These are phyloP conservation scores for Metschnikowia proteae DNA, from an alignment of 805 yeast genomes.

Conservation along the genomic window DNA sequence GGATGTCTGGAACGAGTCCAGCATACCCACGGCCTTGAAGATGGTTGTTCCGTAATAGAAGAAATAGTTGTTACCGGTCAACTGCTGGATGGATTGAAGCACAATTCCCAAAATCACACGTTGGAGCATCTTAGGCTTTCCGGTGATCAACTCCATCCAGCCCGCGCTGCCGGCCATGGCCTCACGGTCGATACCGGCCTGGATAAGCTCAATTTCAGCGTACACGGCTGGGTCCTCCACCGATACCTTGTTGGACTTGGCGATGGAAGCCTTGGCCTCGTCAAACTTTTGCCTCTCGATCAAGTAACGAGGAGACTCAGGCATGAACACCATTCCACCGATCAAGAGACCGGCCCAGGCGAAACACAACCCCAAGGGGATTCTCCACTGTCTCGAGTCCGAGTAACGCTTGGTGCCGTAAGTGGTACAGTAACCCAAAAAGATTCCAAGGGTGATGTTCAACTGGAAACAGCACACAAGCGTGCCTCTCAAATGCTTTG, in stretches of 20 bases:
- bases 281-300: conserved; percentile 47
- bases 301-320: conserved; percentile 68
- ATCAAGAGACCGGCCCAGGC: conserved; percentile 47
- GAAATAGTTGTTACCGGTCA: conserved; percentile 60
- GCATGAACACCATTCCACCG: conserved; percentile 53
- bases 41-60: conserved; percentile 60
- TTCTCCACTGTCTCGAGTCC: conserved; percentile 62
- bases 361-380: conserved; percentile 53
- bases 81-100: conserved; percentile 59
- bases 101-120: conserved; percentile 56
- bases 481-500: conserved; percentile 68
- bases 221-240: conserved; percentile 52
- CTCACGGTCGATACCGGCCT: conserved; percentile 62
- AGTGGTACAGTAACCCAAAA: conserved; percentile 64
- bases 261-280: conserved; percentile 53
- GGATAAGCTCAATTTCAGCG: conserved; percentile 50
- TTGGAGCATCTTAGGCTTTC: conserved; percentile 57
- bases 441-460: conserved; percentile 67
- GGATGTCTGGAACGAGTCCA: conserved; percentile 54
- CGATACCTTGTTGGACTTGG: conserved; percentile 53
- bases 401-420: conserved; percentile 56
- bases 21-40: conserved; percentile 48
- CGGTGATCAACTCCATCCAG: conserved; percentile 61
- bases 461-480: conserved; percentile 67
- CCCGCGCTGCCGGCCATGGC: conserved; percentile 58